phyloP scores from a whole-genome alignment of 495 filamentous ascomycete species.

The Durotheca rogersii region DNA sequence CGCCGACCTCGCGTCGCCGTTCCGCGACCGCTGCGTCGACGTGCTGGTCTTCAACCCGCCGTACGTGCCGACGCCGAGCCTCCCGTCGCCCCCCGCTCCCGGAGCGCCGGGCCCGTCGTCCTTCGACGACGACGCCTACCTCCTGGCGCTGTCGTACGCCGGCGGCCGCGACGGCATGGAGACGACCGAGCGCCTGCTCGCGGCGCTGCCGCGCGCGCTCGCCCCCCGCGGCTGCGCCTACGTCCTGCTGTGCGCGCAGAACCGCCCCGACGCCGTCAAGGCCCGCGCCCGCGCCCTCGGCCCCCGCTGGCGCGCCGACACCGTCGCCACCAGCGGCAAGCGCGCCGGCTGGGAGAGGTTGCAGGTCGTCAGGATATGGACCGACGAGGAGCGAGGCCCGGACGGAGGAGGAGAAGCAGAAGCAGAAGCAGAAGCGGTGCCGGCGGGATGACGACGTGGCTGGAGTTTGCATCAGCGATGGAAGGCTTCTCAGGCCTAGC shows the following conservation, averaged over 20 bases:
- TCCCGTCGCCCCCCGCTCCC: slow-evolving; percentile 52
- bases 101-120: slow-evolving; percentile 24
- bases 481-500: no score
- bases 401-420: no score
- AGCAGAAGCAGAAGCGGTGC: no score
- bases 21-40: slow-evolving; percentile 64
- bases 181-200: slow-evolving; percentile 76
- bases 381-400: slow-evolving; percentile 13
- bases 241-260: slow-evolving; percentile 84
- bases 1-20: slow-evolving; percentile 62
- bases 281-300: slow-evolving; percentile 59
- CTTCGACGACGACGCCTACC: slow-evolving; percentile 72
- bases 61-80: slow-evolving; percentile 81
- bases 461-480: no score
- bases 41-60: slow-evolving; percentile 95
- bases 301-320: slow-evolving; percentile 67
- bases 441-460: no score
- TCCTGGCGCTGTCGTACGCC: slow-evolving; percentile 84
- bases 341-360: slow-evolving; percentile 90
- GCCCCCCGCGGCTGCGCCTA: slow-evolving; percentile 77
- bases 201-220: slow-evolving; percentile 62
- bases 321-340: slow-evolving; percentile 80
- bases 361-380: slow-evolving; percentile 77
- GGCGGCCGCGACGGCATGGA: slow-evolving; percentile 92
- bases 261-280: slow-evolving; percentile 75